phyloP scores from a whole-genome alignment of 2,329 filamentous ascomycete genomes.

The Curvularia sp. region DNA sequence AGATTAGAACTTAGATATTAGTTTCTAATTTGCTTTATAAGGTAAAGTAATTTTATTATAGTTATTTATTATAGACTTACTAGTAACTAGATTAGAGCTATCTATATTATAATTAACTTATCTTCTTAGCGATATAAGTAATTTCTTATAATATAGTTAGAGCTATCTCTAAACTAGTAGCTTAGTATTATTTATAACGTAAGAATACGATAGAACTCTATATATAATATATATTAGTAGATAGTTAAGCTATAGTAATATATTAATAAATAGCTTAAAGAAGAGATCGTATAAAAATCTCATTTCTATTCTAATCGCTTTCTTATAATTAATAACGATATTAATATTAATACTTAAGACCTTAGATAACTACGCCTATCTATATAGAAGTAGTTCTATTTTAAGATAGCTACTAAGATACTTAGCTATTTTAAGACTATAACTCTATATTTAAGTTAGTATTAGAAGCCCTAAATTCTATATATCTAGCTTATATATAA shows the following conservation, averaged over 20 bases:
- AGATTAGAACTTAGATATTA: neutral
- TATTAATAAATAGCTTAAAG: conserved; percentile 4
- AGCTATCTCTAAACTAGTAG: no score
- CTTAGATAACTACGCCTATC: neutral
- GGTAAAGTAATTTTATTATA: neutral
- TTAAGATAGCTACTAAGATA: neutral
- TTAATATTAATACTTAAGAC: neutral
- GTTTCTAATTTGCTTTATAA: neutral
- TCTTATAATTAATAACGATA: no score
- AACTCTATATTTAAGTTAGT: neutral
- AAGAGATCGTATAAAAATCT: conserved; percentile 7
- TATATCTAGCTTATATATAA: conserved; percentile 1
- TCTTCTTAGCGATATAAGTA: neutral
- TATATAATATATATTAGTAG: conserved; percentile 14
- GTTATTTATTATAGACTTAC: neutral
- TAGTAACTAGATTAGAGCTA: neutral
- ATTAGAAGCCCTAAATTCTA: neutral
- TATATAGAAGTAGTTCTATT: neutral
- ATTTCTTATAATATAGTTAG: neutral
- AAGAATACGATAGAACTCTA: conserved; percentile 17
- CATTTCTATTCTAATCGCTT: neutral
- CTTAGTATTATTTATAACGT: conserved; percentile 1
- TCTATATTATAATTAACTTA: neutral
- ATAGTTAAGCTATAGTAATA: conserved; percentile 13
- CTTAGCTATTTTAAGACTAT: neutral